Evolutionary conservation across 2,329 filamentous ascomycete genomes (phyloP), one percentile per base, ranked within the genome.

Genomic region (Bipolaris cookei): DNA sequence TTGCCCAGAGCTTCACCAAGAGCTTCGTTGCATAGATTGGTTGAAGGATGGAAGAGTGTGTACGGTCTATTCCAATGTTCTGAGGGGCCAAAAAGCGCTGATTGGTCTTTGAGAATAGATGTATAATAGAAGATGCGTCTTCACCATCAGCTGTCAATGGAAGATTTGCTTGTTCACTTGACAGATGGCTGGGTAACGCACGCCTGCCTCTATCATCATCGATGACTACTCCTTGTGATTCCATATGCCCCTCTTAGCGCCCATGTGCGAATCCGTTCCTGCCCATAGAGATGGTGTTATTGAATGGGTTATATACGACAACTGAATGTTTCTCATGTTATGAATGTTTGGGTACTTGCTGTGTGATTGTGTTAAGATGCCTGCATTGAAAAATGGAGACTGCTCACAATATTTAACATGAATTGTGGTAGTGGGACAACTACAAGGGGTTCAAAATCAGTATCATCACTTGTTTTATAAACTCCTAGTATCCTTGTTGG

Each of bases 1-100:
- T 90, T 75, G 86, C 92, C 74, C 64, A 73, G 72, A 84, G 76
- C 80, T 98, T 97, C 88, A 96, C 91, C 85, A 96, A 97, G 91
- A 91, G 88, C 87, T 98, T 97, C 87, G 74, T 97, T 87, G 74
- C 76, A 69, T 82, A 81, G 64, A 69, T 50, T 59, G 63, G 59
- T 52, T 48, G 64, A 58, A 57, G 61, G 67, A 43, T 58, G 63
- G 67, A 70, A 71, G 68, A 74, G 71, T 76, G 73, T 68, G 73
- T 76, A 62, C 52, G 73, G 67, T 70, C 67, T 73, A 63, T 74
- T 74, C 67, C 58, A 67, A 64, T 67, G 65, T 69, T 70, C 67
- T 65, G 67, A 58, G 68, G 70, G 69, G 64, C 68, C 63, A 69
- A 75, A 71, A 73, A 68, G 69, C 68, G 73, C 73, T 76, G 73